Conservation (phyloP, 768 basidiomycete genomes). For the Rickenella mellea region DNA sequence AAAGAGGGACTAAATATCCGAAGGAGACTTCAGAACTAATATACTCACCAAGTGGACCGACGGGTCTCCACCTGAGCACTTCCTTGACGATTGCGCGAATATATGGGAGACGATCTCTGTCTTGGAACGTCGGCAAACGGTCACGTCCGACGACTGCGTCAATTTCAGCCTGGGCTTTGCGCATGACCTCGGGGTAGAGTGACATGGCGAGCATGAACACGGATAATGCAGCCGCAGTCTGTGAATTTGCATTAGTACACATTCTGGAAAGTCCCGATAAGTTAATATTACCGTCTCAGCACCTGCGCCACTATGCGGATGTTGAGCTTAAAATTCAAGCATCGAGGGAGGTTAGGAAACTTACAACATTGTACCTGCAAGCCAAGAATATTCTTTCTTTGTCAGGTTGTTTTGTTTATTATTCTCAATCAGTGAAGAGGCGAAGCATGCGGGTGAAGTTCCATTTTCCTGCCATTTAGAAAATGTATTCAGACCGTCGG, state of each 20-base stretch:
- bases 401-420: conserved; percentile 4
- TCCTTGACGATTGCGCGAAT: conserved; percentile 6
- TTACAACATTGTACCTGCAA: conserved; percentile 10
- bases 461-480: conserved; percentile 1
- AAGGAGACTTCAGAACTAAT: background rate
- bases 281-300: too few species aligned
- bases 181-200: background rate
- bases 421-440: conserved; percentile 6
- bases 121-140: conserved; percentile 5
- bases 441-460: conserved; percentile 4
- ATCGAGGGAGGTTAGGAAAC: too few species aligned
- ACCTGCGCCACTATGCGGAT: too few species aligned
- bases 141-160: background rate
- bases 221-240: too few species aligned
- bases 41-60: background rate
- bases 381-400: conserved; percentile 10
- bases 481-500: too few species aligned
- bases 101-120: conserved; percentile 4
- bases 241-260: too few species aligned
- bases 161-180: background rate
- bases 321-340: too few species aligned
- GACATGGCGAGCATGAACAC: background rate
- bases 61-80: background rate
- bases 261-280: too few species aligned
- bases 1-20: background rate